Conservation (phyloP, 805 yeast genomes). For the Monosporozyma yasuniensis region DNA sequence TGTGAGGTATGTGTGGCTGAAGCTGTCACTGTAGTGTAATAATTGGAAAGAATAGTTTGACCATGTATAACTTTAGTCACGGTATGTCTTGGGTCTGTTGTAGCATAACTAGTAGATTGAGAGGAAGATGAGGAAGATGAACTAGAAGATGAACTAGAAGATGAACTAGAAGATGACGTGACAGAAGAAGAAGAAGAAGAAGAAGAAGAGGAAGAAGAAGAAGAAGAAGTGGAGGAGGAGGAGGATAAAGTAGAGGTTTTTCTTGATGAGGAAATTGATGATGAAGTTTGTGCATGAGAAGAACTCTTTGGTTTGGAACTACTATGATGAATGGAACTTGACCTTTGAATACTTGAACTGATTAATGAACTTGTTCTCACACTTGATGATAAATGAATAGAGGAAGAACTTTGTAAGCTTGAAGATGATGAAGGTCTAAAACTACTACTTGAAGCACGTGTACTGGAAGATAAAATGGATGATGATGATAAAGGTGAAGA, state of each 20-base stretch:
- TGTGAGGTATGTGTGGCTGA: conserved; percentile 20
- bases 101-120: not conserved
- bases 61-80: conserved; percentile 24
- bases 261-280: not conserved
- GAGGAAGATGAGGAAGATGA: conserved; percentile 8
- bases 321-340: not conserved
- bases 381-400: not conserved
- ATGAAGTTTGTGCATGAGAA: not conserved
- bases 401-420: not conserved
- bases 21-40: conserved; percentile 24
- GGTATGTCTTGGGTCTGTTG: conserved; percentile 10
- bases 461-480: not conserved
- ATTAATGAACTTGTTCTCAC: not conserved
- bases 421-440: not conserved
- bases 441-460: not conserved
- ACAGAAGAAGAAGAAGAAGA: not conserved
- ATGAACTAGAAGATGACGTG: conserved; percentile 6
- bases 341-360: not conserved
- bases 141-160: conserved; percentile 3
- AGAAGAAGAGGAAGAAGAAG: not conserved
- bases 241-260: not conserved
- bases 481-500: not conserved
- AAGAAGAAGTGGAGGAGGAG: too few relatives aligned
- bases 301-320: not conserved
- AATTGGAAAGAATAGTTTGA: conserved; percentile 26